Evolutionary conservation across 2,329 filamentous ascomycete genomes (phyloP).

Genomic region (Polytolypa hystricis): DNA sequence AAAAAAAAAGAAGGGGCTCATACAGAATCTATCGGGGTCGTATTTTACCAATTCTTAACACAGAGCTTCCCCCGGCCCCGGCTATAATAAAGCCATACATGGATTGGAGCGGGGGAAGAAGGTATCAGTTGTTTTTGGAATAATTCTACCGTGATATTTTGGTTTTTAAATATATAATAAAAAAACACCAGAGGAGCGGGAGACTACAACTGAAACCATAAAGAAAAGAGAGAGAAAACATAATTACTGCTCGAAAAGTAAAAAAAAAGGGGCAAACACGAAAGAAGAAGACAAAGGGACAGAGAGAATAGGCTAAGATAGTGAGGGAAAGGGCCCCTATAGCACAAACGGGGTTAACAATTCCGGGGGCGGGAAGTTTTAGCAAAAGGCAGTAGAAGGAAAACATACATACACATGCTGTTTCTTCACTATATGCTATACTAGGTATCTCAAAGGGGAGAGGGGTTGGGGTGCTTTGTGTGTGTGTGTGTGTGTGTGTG

Average conservation of each 20-base stretch:
- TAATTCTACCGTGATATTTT: too few relatives aligned
- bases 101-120: too few relatives aligned
- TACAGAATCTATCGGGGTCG: too few relatives aligned
- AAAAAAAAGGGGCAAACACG: conserved; percentile 5
- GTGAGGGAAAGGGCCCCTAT: neutral
- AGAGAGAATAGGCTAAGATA: neutral
- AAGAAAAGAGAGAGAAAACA: conserved; percentile 2
- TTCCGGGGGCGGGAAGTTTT: neutral
- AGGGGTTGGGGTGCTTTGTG: neutral
- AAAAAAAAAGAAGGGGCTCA: neutral
- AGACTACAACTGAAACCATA: conserved; percentile 2
- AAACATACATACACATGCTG: neutral
- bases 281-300: conserved; percentile 7
- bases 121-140: too few relatives aligned
- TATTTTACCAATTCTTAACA: too few relatives aligned
- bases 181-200: neutral
- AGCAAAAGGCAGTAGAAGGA: neutral
- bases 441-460: neutral
- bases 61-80: too few relatives aligned
- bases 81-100: too few relatives aligned
- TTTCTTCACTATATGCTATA: neutral
- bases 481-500: conserved; percentile 1
- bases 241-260: conserved; percentile 5
- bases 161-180: too few relatives aligned
- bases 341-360: neutral